These are phyloP conservation scores for Picea abies DNA, from an alignment of 83 land plant genomes.

Conservation along the genomic window DNA sequence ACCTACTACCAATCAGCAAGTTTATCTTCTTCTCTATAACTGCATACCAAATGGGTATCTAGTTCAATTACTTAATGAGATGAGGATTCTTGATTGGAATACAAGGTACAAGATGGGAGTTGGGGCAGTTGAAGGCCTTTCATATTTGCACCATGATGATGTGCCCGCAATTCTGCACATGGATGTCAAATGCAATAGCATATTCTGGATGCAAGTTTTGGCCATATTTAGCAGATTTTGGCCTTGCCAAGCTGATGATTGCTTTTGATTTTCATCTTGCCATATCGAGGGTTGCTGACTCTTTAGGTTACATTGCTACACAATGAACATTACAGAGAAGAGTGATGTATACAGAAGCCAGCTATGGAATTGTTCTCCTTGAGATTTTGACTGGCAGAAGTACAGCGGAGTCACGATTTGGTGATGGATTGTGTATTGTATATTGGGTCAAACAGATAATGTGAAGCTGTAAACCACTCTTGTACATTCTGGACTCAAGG, in stretches of 20 bases:
- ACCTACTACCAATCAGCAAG: slow-evolving; percentile 41
- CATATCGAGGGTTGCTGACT: slow-evolving; percentile 83
- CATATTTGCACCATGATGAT: slow-evolving; percentile 86
- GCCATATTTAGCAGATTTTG: slow-evolving; percentile 81
- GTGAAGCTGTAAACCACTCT: slow-evolving; percentile 59
- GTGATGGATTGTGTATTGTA: slow-evolving; percentile 74
- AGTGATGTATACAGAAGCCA: slow-evolving; percentile 76
- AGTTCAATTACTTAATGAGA: slow-evolving; percentile 63
- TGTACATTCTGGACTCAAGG: slow-evolving; percentile 56
- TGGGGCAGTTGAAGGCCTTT: slow-evolving; percentile 76
- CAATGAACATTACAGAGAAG: slow-evolving; percentile 86
- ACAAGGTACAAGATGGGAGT: slow-evolving; percentile 75
- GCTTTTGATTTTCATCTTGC: slow-evolving; percentile 56
- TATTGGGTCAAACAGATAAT: slow-evolving; percentile 81
- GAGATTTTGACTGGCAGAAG: slow-evolving; percentile 78
- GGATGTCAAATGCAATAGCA: slow-evolving; percentile 83
- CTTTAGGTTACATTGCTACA: slow-evolving; percentile 91
- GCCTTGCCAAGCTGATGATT: slow-evolving; percentile 76
- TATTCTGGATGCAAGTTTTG: slow-evolving; percentile 66
- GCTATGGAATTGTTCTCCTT: slow-evolving; percentile 78
- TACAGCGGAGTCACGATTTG: slow-evolving; percentile 49
- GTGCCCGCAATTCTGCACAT: slow-evolving; percentile 79
- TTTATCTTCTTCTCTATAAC: slow-evolving; percentile 65
- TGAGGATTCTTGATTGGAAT: slow-evolving; percentile 75
- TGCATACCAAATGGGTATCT: slow-evolving; percentile 75